A percentile compares a stretch with the other conserved stretches of the same genome.
Evolutionary conservation across 139 green algal genomes (phyloP).

Genomic region (Chlorella sp.): DNA sequence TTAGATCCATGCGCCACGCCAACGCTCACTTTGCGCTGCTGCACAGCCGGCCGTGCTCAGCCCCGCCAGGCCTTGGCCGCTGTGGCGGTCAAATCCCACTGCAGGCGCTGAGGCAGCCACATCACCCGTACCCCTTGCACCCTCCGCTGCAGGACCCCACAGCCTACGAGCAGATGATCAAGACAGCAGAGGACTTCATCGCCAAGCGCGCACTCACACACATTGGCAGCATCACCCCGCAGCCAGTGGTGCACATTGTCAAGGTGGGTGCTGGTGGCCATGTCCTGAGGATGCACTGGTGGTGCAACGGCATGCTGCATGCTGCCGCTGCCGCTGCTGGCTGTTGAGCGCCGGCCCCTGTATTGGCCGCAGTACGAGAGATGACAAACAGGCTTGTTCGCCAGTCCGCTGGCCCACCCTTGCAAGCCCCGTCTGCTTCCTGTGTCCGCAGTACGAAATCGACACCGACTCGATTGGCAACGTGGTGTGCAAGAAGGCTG

Average conservation of each 20-base stretch:
- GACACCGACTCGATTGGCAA: slow-evolving; percentile 72
- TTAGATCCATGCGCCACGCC: too few species aligned
- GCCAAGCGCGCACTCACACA: slow-evolving; percentile 50
- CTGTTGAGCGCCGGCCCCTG: not conserved
- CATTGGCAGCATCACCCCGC: slow-evolving; percentile 35
- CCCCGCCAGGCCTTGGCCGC: too few species aligned
- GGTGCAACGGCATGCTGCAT: not conserved
- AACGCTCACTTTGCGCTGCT: too few species aligned
- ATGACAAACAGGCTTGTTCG: too few species aligned
- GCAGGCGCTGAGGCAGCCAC: too few species aligned
- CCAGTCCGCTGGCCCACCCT: too few species aligned
- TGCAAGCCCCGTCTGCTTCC: too few species aligned
- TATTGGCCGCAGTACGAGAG: slow-evolving; percentile 63
- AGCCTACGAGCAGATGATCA: slow-evolving; percentile 59
- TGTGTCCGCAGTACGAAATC: slow-evolving; percentile 67
- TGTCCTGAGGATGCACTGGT: too few species aligned
- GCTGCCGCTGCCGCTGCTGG: not conserved
- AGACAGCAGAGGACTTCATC: slow-evolving; percentile 68
- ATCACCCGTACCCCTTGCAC: too few species aligned
- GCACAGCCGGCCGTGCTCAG: too few species aligned
- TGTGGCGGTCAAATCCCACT: too few species aligned
- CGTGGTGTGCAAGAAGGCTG: slow-evolving; percentile 71
- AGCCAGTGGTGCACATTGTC: slow-evolving; percentile 72
- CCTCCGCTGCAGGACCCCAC: slow-evolving; percentile 40
- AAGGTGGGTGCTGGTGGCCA: slow-evolving; percentile 42